A percentile compares a stretch with the other conserved stretches of the same genome.
Conservation (phyloP, 1,284 basidiomycete species). For the Ganoderma sinense region DNA sequence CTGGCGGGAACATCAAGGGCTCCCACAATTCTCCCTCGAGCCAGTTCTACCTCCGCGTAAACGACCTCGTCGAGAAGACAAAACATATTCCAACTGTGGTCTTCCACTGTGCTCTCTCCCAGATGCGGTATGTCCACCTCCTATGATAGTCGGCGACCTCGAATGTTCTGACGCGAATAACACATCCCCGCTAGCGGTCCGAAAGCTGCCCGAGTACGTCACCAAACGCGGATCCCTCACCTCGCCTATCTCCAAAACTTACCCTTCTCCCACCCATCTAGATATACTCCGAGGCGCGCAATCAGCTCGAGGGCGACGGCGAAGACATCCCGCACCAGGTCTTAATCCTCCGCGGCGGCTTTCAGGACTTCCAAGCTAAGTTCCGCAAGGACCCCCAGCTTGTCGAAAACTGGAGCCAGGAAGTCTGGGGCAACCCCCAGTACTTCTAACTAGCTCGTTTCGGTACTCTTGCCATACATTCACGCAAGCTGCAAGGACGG, state of each 20-base stretch:
- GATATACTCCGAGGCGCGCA: constrained; percentile 73
- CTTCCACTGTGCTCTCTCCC: constrained; percentile 81
- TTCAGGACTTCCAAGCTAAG: constrained; percentile 70
- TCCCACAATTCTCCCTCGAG: constrained; percentile 67
- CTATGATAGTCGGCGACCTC: neutral
- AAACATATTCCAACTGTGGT: constrained; percentile 69
- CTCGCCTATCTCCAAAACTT: neutral
- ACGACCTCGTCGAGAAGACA: constrained; percentile 64
- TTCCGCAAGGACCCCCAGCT: constrained; percentile 76
- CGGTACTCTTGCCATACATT: neutral
- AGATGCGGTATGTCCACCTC: constrained; percentile 62
- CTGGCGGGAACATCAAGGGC: constrained; percentile 77
- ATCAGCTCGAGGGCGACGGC: constrained; percentile 44
- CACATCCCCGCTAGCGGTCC: constrained; percentile 60
- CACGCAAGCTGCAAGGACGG: neutral
- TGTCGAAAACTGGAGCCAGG: constrained; percentile 78
- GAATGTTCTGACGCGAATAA: constrained; percentile 5
- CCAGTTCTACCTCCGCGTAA: constrained; percentile 62
- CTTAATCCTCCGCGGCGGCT: constrained; percentile 72
- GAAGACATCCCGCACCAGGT: constrained; percentile 60
- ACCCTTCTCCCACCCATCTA: constrained; percentile 35
- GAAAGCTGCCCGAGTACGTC: constrained; percentile 71
- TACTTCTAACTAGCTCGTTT: constrained; percentile 12
- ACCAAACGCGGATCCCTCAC: neutral
- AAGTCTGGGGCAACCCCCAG: constrained; percentile 54